These are phyloP conservation scores for Populus hybrid DNA, from an alignment of 441 rosid species.

Conservation along the genomic window DNA sequence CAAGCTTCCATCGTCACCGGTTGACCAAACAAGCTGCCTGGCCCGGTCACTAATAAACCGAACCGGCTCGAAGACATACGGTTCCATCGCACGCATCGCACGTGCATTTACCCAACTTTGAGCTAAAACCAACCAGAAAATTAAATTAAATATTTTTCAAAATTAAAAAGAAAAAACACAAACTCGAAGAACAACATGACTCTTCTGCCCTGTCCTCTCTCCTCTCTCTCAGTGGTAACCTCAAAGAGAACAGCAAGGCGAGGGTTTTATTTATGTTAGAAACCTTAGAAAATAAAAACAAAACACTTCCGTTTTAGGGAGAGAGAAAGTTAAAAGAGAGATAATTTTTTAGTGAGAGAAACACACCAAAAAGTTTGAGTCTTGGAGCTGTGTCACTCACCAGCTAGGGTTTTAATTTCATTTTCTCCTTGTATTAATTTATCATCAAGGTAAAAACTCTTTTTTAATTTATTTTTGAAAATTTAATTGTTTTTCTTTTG, in stretches of 20 bases:
- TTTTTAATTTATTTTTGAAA: not conserved
- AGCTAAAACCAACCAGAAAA: constrained; percentile 32
- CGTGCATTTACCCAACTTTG: constrained; percentile 23
- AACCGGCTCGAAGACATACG: constrained; percentile 15
- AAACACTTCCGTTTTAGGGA: constrained; percentile 12
- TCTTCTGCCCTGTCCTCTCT: constrained; percentile 20
- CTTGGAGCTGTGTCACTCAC: constrained; percentile 20
- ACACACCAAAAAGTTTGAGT: constrained; percentile 6
- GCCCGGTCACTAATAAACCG: not conserved
- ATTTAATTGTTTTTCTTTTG: constrained; percentile 12
- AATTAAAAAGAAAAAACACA: constrained; percentile 3
- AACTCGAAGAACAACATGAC: constrained; percentile 24
- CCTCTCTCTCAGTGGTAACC: constrained; percentile 26
- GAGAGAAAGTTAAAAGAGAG: constrained; percentile 10
- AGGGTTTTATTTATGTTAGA: constrained; percentile 32
- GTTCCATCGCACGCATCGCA: constrained; percentile 27
- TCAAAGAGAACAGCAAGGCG: constrained; percentile 24
- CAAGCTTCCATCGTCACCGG: not conserved
- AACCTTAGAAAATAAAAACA: constrained; percentile 14
- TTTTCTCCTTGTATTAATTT: constrained; percentile 10
- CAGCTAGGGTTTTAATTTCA: constrained; percentile 34
- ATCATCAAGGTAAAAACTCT: constrained; percentile 27
- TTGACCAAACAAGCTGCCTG: constrained; percentile 18
- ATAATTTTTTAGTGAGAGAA: constrained; percentile 12
- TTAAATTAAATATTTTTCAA: constrained; percentile 10